Base-by-base conservation (phyloP, 179 eudicot species). In the Corrigiola litoralis region DNA sequence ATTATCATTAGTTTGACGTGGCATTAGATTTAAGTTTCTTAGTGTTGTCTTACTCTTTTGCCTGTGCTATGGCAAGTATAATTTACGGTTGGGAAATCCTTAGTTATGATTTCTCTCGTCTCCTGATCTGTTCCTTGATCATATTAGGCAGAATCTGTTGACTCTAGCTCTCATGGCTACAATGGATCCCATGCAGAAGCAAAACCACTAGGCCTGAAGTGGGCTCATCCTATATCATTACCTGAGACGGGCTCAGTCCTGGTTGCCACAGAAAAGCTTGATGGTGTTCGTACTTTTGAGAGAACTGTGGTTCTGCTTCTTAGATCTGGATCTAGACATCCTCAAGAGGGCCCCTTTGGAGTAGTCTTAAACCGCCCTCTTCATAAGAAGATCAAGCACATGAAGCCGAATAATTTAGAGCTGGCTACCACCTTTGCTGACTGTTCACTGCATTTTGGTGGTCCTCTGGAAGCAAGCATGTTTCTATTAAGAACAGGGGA, bases 161-260 rank as follows among this genome's bases (percentile, higher is more conserved):
- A 73, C 32, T 53, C 77, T 25, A 78, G 68, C 38, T 58, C 76
- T 42, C 66, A 38, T 61, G 67, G 64, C 41, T 76, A 67, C 58
- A 87, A 84, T 5, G 70, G 66, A 32, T 55, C 72, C 58, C 63
- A 75, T 25, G 51, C 41, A 8, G 77, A 81, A 32, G 54, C 86
- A 18, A 86, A 82, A 80, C 72, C 88, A 5, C 78, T 88, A 20
- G 95, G 95, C 42, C 55, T 46, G 36, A 94, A 88, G 77, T 95
- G 99, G 99, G 99, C 99, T 7, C 99, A 95, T 63, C 99, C 99
- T 5, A 81, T 95, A 46, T 76, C 97, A 59, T 63, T 83, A 20
- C 97, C 96, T 0, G 99, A 95, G 74, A 64, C 84, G 6, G 99
- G 99, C 45, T 95, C 97, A 21, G 81, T 95, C 47, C 97, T 95